A percentile compares a stretch with the other conserved stretches of the same genome.
Conservation (phyloP, 257 asterid genomes). For the Solanum sitiens region DNA sequence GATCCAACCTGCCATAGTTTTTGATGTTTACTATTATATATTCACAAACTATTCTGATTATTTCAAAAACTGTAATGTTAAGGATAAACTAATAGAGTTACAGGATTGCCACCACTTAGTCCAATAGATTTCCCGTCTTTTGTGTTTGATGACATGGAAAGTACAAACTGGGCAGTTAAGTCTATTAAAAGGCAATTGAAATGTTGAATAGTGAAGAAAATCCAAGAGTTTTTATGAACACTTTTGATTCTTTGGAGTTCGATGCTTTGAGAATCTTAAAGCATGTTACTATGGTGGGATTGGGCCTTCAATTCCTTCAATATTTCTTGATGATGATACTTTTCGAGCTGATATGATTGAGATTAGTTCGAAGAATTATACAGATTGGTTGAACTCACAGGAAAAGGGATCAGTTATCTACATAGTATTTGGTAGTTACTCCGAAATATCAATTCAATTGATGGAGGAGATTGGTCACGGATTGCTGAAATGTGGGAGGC, state of each 20-base stretch:
- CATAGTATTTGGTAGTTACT: slow-evolving; percentile 4
- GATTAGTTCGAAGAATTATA: neutral
- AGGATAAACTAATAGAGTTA: neutral
- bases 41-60: too few species aligned
- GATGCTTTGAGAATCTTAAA: too few species aligned
- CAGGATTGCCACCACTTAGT: neutral
- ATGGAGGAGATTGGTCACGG: slow-evolving; percentile 12
- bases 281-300: too few species aligned
- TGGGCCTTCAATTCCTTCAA: too few species aligned
- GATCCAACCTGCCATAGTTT: slow-evolving; percentile 3
- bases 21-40: slow-evolving; percentile 2
- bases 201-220: neutral
- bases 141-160: neutral
- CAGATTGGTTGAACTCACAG: slow-evolving; percentile 1
- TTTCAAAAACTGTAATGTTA: too few species aligned
- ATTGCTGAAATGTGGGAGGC: slow-evolving; percentile 4
- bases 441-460: neutral
- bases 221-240: too few species aligned
- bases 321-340: too few species aligned
- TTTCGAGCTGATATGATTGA: too few species aligned
- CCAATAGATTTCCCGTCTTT: neutral
- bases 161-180: neutral
- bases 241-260: too few species aligned
- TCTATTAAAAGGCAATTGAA: neutral
- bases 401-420: slow-evolving; percentile 1